These are phyloP conservation scores for Pistacia integerrima DNA, from an alignment of 345 rosid genomes.

Conservation along the genomic window DNA sequence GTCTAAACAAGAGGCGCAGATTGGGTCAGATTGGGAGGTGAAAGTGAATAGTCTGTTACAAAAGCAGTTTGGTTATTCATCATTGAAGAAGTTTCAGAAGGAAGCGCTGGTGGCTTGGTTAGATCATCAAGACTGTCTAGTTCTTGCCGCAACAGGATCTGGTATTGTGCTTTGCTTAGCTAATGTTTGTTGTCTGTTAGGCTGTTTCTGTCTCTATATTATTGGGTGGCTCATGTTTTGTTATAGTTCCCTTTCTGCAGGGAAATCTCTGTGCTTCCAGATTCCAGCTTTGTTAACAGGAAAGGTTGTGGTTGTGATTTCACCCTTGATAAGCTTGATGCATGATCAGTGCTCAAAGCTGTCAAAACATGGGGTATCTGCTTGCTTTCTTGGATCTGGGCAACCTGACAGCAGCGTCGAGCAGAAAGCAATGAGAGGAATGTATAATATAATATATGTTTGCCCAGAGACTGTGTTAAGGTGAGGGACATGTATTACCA, in stretches of 20 bases:
- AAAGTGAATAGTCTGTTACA: constrained; percentile 47
- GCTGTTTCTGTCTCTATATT: not conserved
- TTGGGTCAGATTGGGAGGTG: constrained; percentile 59
- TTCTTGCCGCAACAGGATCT: constrained; percentile 93
- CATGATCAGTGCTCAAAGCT: constrained; percentile 91
- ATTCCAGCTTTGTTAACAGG: constrained; percentile 73
- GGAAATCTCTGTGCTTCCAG: constrained; percentile 91
- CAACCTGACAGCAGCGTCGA: constrained; percentile 82
- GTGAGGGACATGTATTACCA: constrained; percentile 27
- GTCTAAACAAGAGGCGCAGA: constrained; percentile 33
- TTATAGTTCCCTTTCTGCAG: constrained; percentile 38
- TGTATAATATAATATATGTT: constrained; percentile 76
- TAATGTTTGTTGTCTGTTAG: not conserved
- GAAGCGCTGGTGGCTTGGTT: constrained; percentile 80
- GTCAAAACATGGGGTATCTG: constrained; percentile 71
- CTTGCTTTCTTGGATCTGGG: constrained; percentile 97
- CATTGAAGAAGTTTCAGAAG: constrained; percentile 72
- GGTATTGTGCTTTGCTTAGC: constrained; percentile 41
- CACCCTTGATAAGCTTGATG: constrained; percentile 95
- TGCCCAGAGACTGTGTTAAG: constrained; percentile 85
- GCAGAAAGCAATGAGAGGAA: constrained; percentile 83
- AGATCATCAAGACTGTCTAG: constrained; percentile 74
- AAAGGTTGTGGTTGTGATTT: constrained; percentile 79
- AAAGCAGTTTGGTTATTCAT: constrained; percentile 61
- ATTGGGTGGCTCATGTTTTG: constrained; percentile 6